Evolutionary conservation across 1,139 yeast genomes (phyloP).

Genomic region (Blastobotrys ciferrii): DNA sequence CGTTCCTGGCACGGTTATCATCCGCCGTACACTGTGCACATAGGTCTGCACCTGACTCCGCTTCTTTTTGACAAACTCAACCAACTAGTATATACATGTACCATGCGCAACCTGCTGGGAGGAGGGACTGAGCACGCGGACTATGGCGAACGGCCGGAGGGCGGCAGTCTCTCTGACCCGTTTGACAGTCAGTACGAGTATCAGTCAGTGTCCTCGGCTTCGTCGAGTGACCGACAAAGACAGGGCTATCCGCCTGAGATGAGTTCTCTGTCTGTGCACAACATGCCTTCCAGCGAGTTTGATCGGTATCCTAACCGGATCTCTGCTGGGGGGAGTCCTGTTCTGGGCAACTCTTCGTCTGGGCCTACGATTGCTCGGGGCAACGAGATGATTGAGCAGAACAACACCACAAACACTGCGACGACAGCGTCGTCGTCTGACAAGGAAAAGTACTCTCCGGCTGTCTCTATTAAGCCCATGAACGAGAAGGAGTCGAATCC

Average conservation of each 20-base stretch:
- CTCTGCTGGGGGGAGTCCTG: constrained; percentile 14
- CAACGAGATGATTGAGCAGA: constrained; percentile 1
- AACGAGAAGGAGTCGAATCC: constrained; percentile 25
- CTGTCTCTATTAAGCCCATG: background rate
- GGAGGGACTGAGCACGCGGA: background rate
- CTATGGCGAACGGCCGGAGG: too few species aligned
- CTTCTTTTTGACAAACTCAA: background rate
- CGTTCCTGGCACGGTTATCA: constrained; percentile 3
- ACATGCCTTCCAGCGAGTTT: constrained; percentile 26
- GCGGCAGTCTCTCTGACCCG: background rate
- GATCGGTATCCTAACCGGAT: constrained; percentile 41
- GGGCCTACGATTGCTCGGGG: constrained; percentile 6
- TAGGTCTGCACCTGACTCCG: background rate
- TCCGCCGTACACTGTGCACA: background rate
- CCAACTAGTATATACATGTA: background rate
- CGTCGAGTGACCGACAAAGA: background rate
- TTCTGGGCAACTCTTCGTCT: background rate
- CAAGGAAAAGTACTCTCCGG: background rate
- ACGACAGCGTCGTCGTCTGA: too few species aligned
- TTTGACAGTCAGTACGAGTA: constrained; percentile 2
- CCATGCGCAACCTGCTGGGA: background rate
- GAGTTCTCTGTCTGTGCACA: background rate
- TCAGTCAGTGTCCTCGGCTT: background rate
- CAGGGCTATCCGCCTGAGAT: background rate
- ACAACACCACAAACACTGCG: background rate